phyloP scores from a whole-genome alignment of 1,139 yeast genomes.

The Debaryomycetaceae sp. region DNA sequence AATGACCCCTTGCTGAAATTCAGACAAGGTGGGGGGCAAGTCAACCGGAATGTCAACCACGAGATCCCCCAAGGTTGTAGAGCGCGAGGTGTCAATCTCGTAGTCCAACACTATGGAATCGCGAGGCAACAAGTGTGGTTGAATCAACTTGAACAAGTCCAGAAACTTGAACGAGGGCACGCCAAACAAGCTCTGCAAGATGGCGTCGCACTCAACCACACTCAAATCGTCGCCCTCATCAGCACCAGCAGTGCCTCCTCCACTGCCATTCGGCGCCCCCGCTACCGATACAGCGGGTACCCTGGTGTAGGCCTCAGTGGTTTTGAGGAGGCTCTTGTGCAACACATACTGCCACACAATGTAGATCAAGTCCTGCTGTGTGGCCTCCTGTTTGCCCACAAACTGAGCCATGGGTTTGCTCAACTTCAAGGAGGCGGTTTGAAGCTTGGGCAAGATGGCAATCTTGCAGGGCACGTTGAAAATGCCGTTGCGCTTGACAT shows the following conservation, averaged over 20 bases:
- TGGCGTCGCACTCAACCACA: constrained; percentile 63
- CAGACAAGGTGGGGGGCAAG: constrained; percentile 43
- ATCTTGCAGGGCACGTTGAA: constrained; percentile 65
- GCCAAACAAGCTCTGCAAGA: constrained; percentile 54
- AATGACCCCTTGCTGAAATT: constrained; percentile 34
- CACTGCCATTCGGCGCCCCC: constrained; percentile 5
- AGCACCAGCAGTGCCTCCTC: constrained; percentile 16
- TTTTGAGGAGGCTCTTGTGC: constrained; percentile 61
- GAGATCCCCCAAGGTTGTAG: constrained; percentile 76
- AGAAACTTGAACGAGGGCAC: constrained; percentile 57
- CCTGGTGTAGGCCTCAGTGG: constrained; percentile 24
- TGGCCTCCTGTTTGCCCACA: constrained; percentile 71
- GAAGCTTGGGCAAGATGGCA: constrained; percentile 81
- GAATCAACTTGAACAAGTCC: constrained; percentile 67
- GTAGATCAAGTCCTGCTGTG: constrained; percentile 83
- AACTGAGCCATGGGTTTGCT: constrained; percentile 61
- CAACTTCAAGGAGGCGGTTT: constrained; percentile 52
- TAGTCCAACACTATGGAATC: constrained; percentile 77
- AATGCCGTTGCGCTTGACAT: constrained; percentile 74
- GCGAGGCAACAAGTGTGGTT: constrained; percentile 60
- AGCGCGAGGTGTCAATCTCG: constrained; percentile 68
- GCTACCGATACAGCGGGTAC: constrained; percentile 37
- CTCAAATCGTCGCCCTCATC: constrained; percentile 32
- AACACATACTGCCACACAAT: constrained; percentile 86
- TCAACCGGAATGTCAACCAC: constrained; percentile 73